Conservation (phyloP, 208 protist species). For the Crithidia acanthocephali region DNA sequence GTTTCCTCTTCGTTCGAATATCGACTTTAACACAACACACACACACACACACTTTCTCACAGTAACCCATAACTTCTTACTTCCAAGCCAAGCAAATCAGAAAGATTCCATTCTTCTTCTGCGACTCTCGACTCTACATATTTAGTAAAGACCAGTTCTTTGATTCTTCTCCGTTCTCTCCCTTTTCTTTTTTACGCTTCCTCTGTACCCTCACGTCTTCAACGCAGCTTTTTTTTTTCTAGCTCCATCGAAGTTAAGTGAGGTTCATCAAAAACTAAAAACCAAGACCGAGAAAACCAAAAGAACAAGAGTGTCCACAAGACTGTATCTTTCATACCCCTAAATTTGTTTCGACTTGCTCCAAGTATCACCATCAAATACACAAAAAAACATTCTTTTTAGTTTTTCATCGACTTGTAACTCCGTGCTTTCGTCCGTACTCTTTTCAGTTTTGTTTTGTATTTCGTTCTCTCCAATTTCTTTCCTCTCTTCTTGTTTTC, state of each 20-base stretch:
- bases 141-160: slow-evolving; percentile 6
- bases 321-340: slow-evolving; percentile 4
- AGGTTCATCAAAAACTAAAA: slow-evolving; percentile 24
- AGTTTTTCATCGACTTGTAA: slow-evolving; percentile 8
- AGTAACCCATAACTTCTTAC: slow-evolving; percentile 7
- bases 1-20: neutral
- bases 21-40: neutral
- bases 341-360: slow-evolving; percentile 14
- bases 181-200: slow-evolving; percentile 19
- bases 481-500: slow-evolving; percentile 1
- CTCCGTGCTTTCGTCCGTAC: slow-evolving; percentile 2
- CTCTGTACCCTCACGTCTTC: slow-evolving; percentile 7
- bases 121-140: neutral
- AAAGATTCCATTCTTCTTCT: slow-evolving; percentile 5
- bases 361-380: slow-evolving; percentile 8
- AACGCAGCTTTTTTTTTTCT: neutral
- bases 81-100: slow-evolving; percentile 13
- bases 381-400: slow-evolving; percentile 9
- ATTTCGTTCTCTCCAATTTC: neutral
- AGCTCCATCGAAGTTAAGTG: slow-evolving; percentile 3
- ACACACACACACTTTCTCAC: neutral
- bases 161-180: slow-evolving; percentile 5
- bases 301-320: slow-evolving; percentile 4
- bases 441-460: neutral
- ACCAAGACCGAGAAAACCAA: neutral